Base-by-base conservation (phyloP, 805 yeast genomes). In the Candida incommunis region DNA sequence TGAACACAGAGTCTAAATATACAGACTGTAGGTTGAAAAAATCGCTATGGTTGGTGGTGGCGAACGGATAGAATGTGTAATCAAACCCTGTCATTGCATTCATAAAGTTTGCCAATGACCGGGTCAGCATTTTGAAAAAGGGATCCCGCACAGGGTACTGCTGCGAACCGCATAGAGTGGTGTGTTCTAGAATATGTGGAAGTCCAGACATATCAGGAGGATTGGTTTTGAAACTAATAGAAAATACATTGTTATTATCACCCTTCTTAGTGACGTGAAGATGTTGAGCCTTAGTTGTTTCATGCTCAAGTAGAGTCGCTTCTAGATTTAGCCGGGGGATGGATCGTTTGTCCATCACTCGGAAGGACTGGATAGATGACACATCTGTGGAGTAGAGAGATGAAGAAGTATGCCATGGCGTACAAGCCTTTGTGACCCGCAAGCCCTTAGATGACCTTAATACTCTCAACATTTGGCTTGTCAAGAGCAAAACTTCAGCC, bases 31-130 rank as follows among this genome's bases (percentile, higher is more conserved):
- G 70, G 57, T 92, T 92, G 25, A 72, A 71, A 60, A 73, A 92
- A 60, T 92, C 98, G 45, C 74, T 75, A 40, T 63, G 60, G 62
- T 92, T 92, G 9, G 97, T 90, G 2, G 98, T 92, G 23, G 97
- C 83, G 68, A 92, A 92, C 3, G 98, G 98, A 56, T 83, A 92
- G 62, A 78, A 88, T 0, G 98, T 92, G 58, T 87, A 88, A 63
- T 92, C 97, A 54, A 83, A 88, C 21, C 95, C 98, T 0, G 98
- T 92, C 96, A 92, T 85, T 5, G 98, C 98, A 60, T 92, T 92
- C 98, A 92, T 92, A 63, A 87, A 92, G 60, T 86, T 92, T 26
- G 96, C 79, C 55, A 92, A 66, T n/a, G 96, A 86, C 51, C 96
- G 67, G 61, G 87, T 90, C 48, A 90, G 69, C 98, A 92, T 92